A percentile compares a stretch with the other conserved stretches of the same genome.
phyloP scores from a whole-genome alignment of 495 filamentous ascomycete genomes.

The Xylaria scruposa region DNA sequence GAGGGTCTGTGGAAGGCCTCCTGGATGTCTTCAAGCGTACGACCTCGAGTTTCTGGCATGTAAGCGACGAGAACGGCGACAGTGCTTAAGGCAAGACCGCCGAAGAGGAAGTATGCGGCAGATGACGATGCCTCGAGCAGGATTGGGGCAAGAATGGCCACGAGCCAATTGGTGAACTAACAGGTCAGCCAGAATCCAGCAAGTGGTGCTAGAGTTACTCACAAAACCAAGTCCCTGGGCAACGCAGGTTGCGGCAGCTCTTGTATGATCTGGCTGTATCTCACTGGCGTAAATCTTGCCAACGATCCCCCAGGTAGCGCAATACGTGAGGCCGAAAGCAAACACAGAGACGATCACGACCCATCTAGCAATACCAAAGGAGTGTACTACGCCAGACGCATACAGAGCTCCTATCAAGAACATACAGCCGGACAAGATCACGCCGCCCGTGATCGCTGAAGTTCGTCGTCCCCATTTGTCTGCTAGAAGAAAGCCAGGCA shows the following conservation, averaged over 20 bases:
- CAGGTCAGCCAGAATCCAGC: background rate
- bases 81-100: conserved; percentile 53
- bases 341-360: conserved; percentile 60
- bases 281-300: conserved; percentile 64
- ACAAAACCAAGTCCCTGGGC: conserved; percentile 47
- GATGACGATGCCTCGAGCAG: conserved; percentile 62
- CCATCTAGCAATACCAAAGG: conserved; percentile 58
- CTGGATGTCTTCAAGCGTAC: conserved; percentile 64
- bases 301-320: conserved; percentile 59
- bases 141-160: conserved; percentile 68
- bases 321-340: conserved; percentile 45
- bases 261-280: conserved; percentile 62
- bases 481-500: conserved; percentile 59
- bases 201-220: background rate
- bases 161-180: conserved; percentile 61
- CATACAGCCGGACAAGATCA: conserved; percentile 52
- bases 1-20: conserved; percentile 53
- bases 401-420: conserved; percentile 52
- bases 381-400: conserved; percentile 55
- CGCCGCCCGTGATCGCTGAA: conserved; percentile 62
- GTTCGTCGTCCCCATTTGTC: conserved; percentile 70
- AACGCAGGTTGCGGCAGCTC: conserved; percentile 59
- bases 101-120: conserved; percentile 69
- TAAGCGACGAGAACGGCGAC: conserved; percentile 55
- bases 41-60: conserved; percentile 69